Evolutionary conservation across 2,329 filamentous ascomycete genomes (phyloP), one percentile per base, ranked within the genome.

Genomic region (Cryphonectria radicalis): DNA sequence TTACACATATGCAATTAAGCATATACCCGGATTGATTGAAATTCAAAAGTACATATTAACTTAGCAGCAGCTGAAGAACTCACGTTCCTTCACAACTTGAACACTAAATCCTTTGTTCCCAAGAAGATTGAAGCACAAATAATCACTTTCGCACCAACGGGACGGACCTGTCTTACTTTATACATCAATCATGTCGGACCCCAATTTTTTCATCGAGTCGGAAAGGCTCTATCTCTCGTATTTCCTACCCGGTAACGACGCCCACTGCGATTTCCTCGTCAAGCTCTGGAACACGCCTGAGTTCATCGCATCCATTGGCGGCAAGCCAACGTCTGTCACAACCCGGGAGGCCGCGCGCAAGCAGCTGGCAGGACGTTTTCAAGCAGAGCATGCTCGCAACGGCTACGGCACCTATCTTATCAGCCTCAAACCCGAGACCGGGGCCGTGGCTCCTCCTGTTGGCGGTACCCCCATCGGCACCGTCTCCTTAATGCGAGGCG

Each of bases 321-420:
- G 73, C 35, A 71, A 67, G 7, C 63, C 73, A 19, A 73, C 71
- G 22, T 50, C 60, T 57, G 71, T 77, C 53, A 74, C 70, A 14
- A 75, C 75, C 4, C 73, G 73, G 19, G 72, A 73, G 5, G 70
- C 70, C 11, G 75, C 75, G 1, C 76, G 76, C 28, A 60, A 70
- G 6, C 62, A 64, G 13, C 72, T 77, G 28, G 67, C 63, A 32
- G 68, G 69, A 32, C 67, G 66, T 17, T 74, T 74, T 46, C 55
- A 62, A 19, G 66, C 66, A 13, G 68, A 74, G 22, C 74, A 78
- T 40, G 75, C 72, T 40, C 73, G 73, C 32, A 77, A 75, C 43
- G 78, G 79, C 35, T 78, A 75, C 66, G 78, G 78, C 1, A 76
- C 75, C 0, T 79, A 76, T 60, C 73, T 80, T 2, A 72, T 80